Evolutionary conservation across 805 yeast species (phyloP), one percentile per base, ranked within the genome.

Genomic region (Cyberlindnera japonica): DNA sequence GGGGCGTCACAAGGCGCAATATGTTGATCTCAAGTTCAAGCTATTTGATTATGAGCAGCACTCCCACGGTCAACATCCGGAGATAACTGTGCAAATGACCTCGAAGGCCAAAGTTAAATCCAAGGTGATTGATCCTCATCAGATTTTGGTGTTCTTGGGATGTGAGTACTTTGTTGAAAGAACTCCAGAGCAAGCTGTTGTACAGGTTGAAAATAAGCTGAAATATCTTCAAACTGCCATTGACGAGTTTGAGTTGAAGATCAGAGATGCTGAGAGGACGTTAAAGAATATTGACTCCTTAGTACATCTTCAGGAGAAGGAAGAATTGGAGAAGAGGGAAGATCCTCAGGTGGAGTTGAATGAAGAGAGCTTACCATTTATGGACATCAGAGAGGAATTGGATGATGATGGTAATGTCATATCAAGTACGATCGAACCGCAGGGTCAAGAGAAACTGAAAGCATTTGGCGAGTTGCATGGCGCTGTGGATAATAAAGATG

Each of bases 371-470:
- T 52, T 80, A 2, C 89, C 87, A 1, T 65, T 85, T 18, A 77
- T 88, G 79, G 96, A 89, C 42, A 90, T 90, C 17, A 70, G 80
- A 38, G 97, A 89, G 55, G 84, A 80, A 38, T 60, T 90, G 27
- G 96, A 89, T 59, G 96, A 86, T 1, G 80, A 84, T n/a, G 96
- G 79, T 0, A 78, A 84, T 44, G 71, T 89, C 2, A 56, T 83
- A 1, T 59, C 46, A 12, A 56, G 77, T n/a, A 49, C 64, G 3
- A 65, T 77, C 3, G 64, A 63, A 22, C 75, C 75, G 0, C 64
- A 68, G 18, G 51, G 56, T 26, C 51, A 49, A 18, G 52, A 51
- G 40, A 47, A 44, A 21, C 32, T 61, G 14, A 41, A 49, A 17
- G 50, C 44, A 8, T 48, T 63, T 20, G 54, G 59, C 8, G 47